Percentiles rank a stretch among this genome's conserved stretches.
Conservation (phyloP, 495 filamentous ascomycete genomes). For the Chaetomidium leptoderma region DNA sequence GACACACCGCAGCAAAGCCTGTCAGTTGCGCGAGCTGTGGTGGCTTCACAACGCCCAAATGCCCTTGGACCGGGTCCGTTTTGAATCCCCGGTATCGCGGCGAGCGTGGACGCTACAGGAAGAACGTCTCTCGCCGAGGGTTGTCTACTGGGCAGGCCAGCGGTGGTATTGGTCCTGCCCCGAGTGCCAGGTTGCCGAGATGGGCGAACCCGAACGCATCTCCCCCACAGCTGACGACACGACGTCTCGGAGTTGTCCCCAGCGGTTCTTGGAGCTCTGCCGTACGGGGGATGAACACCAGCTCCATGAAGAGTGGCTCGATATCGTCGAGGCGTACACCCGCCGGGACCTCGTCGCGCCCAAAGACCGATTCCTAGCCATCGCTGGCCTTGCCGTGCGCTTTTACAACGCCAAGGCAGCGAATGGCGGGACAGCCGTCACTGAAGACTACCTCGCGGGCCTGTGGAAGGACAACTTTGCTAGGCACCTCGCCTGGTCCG, state of each 20-base stretch:
- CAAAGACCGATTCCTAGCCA: slow-evolving; percentile 31
- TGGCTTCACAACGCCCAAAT: slow-evolving; percentile 26
- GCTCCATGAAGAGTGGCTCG: slow-evolving; percentile 33
- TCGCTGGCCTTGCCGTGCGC: slow-evolving; percentile 32
- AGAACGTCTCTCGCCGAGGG: slow-evolving; percentile 31
- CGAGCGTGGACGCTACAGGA: slow-evolving; percentile 35
- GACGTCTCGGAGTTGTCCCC: slow-evolving; percentile 22
- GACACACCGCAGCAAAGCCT: slow-evolving; percentile 24
- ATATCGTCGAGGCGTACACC: slow-evolving; percentile 33
- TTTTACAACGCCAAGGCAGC: slow-evolving; percentile 31
- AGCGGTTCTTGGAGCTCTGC: slow-evolving; percentile 29
- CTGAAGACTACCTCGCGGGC: slow-evolving; percentile 31
- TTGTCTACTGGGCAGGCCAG: slow-evolving; percentile 33
- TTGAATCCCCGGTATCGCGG: slow-evolving; percentile 26
- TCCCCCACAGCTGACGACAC: not conserved
- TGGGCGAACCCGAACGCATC: slow-evolving; percentile 11
- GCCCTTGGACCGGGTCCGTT: slow-evolving; percentile 23
- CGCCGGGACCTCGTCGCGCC: slow-evolving; percentile 28
- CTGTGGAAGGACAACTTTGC: slow-evolving; percentile 32
- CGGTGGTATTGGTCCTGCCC: slow-evolving; percentile 35
- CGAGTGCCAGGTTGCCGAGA: slow-evolving; percentile 25
- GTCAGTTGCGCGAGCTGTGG: slow-evolving; percentile 27
- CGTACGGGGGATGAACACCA: slow-evolving; percentile 24
- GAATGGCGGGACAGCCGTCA: slow-evolving; percentile 15
- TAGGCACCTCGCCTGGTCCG: slow-evolving; percentile 30